Evolutionary conservation across 2,329 filamentous ascomycete genomes (phyloP), one percentile per base, ranked within the genome.

Genomic region (Teratosphaeria nubilosa): DNA sequence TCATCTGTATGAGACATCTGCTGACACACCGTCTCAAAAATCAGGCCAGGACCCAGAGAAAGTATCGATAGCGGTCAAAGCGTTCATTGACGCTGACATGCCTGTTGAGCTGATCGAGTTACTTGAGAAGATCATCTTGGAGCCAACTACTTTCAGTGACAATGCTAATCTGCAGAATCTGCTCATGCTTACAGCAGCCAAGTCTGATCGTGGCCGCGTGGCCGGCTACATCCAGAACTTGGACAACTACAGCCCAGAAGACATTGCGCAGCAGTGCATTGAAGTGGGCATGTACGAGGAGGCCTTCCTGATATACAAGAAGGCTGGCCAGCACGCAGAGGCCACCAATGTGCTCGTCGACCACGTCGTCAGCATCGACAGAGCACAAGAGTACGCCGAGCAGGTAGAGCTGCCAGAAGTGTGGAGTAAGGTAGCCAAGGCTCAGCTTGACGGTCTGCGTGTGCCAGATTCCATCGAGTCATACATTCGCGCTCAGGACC

Each of bases 261-360:
- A 97, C 69, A 96, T 97, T 71, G 90, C 94, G 5, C 82, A 86
- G 55, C 88, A 95, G 68, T 96, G 91, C 76, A 94, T 97, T 68
- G 89, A 95, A 59, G 91, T 97, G 59, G 94, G 94, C 61, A 82
- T 99, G 65, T 90, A 89, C 69, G 95, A 99, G 74, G 95, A 99
- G 75, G 94, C 94, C 1, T 96, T 99, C 66, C 90, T 96, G 76
- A 94, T 99, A 66, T 95, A 91, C 82, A 97, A 97, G 85, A 99
- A 99, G 83, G 88, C 91, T 65, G 86, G 87, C 70, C 91, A 95
- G 75, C 91, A 95, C 74, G 80, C 83, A 57, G 87, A 88, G 54
- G 94, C 95, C 31, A 88, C 89, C 66, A 88, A 92, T 64, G 94
- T 99, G 31, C 85, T 99, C 5, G 89, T 99, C 27, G 94, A 99